Percentiles rank a stretch among this genome's conserved stretches.
phyloP scores from a whole-genome alignment of 176 grass and related monocot species.

The Bromus sterilis region DNA sequence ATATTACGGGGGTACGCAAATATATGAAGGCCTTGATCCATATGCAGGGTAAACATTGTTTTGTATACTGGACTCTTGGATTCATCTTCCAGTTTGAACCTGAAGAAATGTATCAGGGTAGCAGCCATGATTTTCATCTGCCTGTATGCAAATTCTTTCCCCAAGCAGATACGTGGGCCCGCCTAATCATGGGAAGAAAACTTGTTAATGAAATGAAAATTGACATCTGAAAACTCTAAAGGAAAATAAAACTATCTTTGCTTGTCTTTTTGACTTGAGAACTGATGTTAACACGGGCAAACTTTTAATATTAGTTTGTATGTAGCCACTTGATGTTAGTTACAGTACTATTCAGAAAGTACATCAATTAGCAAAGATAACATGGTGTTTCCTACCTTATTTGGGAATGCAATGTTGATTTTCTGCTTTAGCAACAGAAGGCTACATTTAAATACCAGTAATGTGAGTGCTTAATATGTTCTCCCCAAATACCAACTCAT shows the following conservation, averaged over 20 bases:
- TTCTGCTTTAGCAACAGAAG: background rate
- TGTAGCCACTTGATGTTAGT: background rate
- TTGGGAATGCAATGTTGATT: background rate
- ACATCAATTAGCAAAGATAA: background rate
- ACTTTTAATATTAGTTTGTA: background rate
- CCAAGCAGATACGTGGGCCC: conserved; percentile 51
- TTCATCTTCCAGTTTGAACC: conserved; percentile 59
- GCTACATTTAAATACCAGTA: background rate
- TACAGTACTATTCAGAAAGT: background rate
- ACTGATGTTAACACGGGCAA: background rate
- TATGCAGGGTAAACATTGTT: conserved; percentile 57
- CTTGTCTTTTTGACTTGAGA: background rate
- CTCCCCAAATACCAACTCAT: background rate
- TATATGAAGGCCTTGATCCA: conserved; percentile 45
- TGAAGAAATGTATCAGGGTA: conserved; percentile 49
- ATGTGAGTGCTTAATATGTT: background rate
- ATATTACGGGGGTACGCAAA: background rate
- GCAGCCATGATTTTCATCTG: conserved; percentile 68
- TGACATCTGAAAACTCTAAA: background rate
- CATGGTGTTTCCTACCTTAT: background rate
- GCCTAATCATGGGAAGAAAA: conserved; percentile 31
- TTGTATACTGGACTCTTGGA: conserved; percentile 26
- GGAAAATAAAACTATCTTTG: background rate
- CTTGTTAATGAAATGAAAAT: background rate
- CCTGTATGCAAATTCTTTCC: conserved; percentile 76